phyloP scores from a whole-genome alignment of 768 basidiomycete species.

The Boletus reticuloceps region DNA sequence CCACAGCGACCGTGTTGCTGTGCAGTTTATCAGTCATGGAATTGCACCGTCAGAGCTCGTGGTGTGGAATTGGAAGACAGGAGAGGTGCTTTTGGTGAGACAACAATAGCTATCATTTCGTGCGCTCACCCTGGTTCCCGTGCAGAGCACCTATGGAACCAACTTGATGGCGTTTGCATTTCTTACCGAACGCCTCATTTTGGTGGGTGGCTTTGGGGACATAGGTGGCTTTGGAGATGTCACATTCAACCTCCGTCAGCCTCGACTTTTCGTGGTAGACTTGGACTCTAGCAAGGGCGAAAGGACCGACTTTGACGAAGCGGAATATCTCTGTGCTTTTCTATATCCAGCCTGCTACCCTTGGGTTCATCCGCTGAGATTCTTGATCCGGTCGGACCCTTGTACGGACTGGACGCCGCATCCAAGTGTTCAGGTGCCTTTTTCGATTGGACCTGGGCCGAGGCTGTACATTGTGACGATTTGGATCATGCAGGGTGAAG shows the following conservation, averaged over 20 bases:
- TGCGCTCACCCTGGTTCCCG: not conserved
- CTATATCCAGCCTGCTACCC: constrained; percentile 38
- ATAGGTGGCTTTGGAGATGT: constrained; percentile 28
- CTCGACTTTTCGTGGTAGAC: constrained; percentile 40
- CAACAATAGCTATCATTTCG: not conserved
- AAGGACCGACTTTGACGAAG: constrained; percentile 27
- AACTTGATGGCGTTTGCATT: constrained; percentile 42
- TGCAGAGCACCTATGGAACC: constrained; percentile 27
- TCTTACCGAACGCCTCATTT: constrained; percentile 38
- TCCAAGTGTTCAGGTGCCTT: constrained; percentile 40
- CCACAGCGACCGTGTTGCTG: constrained; percentile 48
- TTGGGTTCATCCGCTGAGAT: constrained; percentile 26
- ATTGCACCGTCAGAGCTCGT: constrained; percentile 43
- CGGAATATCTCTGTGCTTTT: constrained; percentile 39
- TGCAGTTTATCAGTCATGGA: constrained; percentile 42
- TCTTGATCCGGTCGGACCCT: constrained; percentile 54
- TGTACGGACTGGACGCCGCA: constrained; percentile 44
- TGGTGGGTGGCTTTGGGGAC: constrained; percentile 32
- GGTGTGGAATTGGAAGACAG: constrained; percentile 70
- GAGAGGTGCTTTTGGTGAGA: constrained; percentile 48
- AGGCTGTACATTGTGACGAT: constrained; percentile 49
- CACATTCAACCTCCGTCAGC: constrained; percentile 20
- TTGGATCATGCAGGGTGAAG: constrained; percentile 32
- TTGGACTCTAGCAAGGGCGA: constrained; percentile 33
- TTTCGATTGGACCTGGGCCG: constrained; percentile 40